These are phyloP conservation scores for Sungouiella blattae DNA, from an alignment of 805 yeast species.

Conservation along the genomic window DNA sequence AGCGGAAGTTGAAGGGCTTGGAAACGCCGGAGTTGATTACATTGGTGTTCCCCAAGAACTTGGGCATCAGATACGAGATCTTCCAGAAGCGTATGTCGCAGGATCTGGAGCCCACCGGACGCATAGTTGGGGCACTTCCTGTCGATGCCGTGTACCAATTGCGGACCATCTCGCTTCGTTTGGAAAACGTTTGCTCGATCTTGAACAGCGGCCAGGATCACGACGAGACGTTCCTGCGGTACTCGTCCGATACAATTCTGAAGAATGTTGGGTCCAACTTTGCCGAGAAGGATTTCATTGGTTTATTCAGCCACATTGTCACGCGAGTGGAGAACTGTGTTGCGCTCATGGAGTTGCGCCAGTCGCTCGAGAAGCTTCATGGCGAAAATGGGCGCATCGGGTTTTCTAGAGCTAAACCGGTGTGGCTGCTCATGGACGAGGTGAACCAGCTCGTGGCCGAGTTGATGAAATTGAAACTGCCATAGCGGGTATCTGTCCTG, in stretches of 20 bases:
- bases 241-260: conserved; percentile 22
- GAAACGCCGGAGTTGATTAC: conserved; percentile 90
- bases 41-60: conserved; percentile 64
- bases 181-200: conserved; percentile 56
- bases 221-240: conserved; percentile 24
- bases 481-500: too few relatives aligned
- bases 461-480: not conserved
- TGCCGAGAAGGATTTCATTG: conserved; percentile 43
- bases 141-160: conserved; percentile 48
- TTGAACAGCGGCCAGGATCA: conserved; percentile 41
- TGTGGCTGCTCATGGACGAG: conserved; percentile 25
- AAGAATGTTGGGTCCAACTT: conserved; percentile 18
- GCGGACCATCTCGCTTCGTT: conserved; percentile 49
- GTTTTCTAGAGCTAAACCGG: conserved; percentile 16
- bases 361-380: conserved; percentile 13
- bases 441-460: conserved; percentile 9
- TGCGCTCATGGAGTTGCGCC: conserved; percentile 30
- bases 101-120: conserved; percentile 17
- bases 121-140: conserved; percentile 37
- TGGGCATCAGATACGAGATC: conserved; percentile 57
- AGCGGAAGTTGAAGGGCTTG: conserved; percentile 85
- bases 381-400: conserved; percentile 24
- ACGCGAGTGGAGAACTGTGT: conserved; percentile 67
- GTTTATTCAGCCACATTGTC: conserved; percentile 60
- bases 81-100: conserved; percentile 25